phyloP scores from a whole-genome alignment of 306 rosid species.

The Cercis canadensis region DNA sequence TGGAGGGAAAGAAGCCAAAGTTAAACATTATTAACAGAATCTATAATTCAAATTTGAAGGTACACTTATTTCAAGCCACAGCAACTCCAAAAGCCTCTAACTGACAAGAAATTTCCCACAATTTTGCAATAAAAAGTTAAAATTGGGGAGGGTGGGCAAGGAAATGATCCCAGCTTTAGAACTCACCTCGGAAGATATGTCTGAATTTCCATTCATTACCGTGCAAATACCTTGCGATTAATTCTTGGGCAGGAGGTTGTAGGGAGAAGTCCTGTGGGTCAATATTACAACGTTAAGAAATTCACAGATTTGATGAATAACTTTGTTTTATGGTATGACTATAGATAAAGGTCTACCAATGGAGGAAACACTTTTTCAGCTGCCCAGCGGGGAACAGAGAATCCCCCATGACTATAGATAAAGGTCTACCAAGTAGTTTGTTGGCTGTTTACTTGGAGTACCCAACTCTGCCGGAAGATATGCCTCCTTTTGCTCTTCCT shows the following conservation, averaged over 20 bases:
- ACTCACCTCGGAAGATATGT: conserved; percentile 96
- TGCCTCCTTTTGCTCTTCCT: conserved; percentile 98
- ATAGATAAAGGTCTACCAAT: conserved; percentile 56
- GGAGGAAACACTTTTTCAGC: conserved; percentile 99
- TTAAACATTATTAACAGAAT: conserved; percentile 9
- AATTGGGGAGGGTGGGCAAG: too few species aligned
- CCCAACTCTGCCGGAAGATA: conserved; percentile 93
- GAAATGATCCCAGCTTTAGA: conserved; percentile 11
- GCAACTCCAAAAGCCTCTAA: background rate
- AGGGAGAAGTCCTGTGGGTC: conserved; percentile 81
- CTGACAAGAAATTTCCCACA: background rate
- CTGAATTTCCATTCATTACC: conserved; percentile 99
- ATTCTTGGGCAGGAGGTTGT: conserved; percentile 96
- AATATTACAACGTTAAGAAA: conserved; percentile 18
- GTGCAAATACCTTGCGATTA: conserved; percentile 94
- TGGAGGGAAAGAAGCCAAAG: conserved; percentile 42
- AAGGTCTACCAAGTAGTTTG: conserved; percentile 94
- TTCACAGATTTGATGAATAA: background rate
- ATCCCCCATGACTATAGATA: conserved; percentile 99
- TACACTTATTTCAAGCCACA: too few species aligned
- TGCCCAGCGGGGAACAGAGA: conserved; percentile 99
- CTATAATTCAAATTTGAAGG: background rate
- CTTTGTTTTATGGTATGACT: background rate
- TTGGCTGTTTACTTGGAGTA: conserved; percentile 86
- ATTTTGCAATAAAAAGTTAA: background rate